Conservation (phyloP, 352 stramenopile species). For the Phytophthora foliorum region DNA sequence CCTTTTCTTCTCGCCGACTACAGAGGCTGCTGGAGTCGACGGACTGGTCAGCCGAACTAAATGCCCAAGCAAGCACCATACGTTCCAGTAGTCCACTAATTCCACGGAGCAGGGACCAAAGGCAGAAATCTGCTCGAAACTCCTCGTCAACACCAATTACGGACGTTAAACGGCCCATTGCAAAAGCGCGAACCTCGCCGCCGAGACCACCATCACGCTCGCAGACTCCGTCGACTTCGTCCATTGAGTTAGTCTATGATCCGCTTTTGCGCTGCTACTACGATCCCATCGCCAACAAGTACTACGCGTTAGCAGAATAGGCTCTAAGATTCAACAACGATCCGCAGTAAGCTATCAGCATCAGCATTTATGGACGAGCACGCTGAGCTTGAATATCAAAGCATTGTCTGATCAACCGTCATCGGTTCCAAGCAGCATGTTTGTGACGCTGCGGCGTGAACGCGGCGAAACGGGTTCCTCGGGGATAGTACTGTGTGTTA, state of each 20-base stretch:
- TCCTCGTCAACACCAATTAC: not conserved
- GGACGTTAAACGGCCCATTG: not conserved
- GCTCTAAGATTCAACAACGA: conserved; percentile 25
- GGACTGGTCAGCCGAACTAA: conserved; percentile 61
- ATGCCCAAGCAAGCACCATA: conserved; percentile 11
- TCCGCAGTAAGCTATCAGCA: not conserved
- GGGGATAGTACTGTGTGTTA: conserved; percentile 40
- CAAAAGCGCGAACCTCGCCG: conserved; percentile 5
- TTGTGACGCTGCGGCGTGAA: conserved; percentile 51
- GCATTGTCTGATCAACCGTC: conserved; percentile 39
- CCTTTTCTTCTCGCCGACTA: conserved; percentile 57
- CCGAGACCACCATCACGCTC: conserved; percentile 6
- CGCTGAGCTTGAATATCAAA: conserved; percentile 3
- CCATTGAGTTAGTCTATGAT: conserved; percentile 87
- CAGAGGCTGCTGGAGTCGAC: conserved; percentile 74
- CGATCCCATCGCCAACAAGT: conserved; percentile 85
- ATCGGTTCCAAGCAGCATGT: conserved; percentile 58
- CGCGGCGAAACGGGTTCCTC: conserved; percentile 48
- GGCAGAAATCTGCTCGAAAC: not conserved
- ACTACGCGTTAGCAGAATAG: conserved; percentile 84
- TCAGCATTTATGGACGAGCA: not conserved
- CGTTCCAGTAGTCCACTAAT: not conserved
- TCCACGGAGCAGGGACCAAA: conserved; percentile 1
- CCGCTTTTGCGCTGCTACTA: conserved; percentile 88
- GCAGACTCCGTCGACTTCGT: conserved; percentile 27